These are phyloP conservation scores for Xylaria multiplex DNA, from an alignment of 2,329 filamentous ascomycete species.

Conservation along the genomic window DNA sequence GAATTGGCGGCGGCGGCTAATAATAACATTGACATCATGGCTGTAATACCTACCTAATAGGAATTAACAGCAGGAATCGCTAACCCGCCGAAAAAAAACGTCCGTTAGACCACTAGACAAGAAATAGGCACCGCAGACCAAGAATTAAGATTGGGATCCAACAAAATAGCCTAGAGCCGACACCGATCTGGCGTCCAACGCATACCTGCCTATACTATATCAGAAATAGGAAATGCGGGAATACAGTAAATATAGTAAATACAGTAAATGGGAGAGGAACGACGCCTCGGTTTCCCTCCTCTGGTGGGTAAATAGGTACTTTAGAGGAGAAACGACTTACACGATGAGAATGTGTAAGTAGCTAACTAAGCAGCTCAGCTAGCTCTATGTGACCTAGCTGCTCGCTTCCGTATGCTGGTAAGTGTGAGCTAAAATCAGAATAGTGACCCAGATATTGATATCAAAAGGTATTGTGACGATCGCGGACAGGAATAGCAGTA, in stretches of 20 bases:
- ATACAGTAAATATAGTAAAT: neutral
- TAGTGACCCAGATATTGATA: neutral
- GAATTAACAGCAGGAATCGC: constrained; percentile 30
- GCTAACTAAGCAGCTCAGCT: neutral
- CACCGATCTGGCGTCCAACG: constrained; percentile 20
- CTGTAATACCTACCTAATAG: constrained; percentile 33
- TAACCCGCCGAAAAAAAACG: constrained; percentile 19
- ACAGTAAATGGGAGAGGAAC: neutral
- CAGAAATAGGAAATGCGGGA: constrained; percentile 16
- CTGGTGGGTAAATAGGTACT: neutral
- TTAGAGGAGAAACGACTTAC: constrained; percentile 20
- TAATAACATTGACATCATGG: constrained; percentile 34
- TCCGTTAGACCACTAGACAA: constrained; percentile 6
- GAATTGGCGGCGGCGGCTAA: constrained; percentile 17
- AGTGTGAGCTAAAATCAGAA: constrained; percentile 8
- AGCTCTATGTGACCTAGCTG: constrained; percentile 18
- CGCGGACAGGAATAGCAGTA: neutral
- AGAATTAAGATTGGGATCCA: constrained; percentile 24
- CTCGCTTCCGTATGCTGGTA: constrained; percentile 7
- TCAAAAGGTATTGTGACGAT: constrained; percentile 11
- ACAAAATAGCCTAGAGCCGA: constrained; percentile 20
- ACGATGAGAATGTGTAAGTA: constrained; percentile 9
- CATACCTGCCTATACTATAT: constrained; percentile 7
- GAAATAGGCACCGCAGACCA: constrained; percentile 10
- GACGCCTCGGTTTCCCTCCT: neutral